These are phyloP conservation scores for Cryptosporidium andersoni DNA, from an alignment of 169 alveolate genomes.

Conservation along the genomic window DNA sequence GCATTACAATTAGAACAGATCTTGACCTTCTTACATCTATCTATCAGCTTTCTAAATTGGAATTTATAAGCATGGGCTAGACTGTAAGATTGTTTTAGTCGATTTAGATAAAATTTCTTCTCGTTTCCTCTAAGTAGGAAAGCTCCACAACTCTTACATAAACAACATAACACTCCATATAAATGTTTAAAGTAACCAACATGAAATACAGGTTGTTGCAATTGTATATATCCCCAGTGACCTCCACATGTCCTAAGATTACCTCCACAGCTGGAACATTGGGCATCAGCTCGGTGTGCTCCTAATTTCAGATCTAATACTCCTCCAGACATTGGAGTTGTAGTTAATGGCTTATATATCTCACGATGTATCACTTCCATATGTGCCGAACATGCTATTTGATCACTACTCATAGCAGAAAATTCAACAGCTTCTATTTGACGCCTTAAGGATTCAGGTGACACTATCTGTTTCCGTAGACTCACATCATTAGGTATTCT, in stretches of 20 bases:
- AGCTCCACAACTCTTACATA: slow-evolving; percentile 92
- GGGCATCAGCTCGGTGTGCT: slow-evolving; percentile 52
- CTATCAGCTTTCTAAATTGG: slow-evolving; percentile 83
- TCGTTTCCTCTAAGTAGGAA: slow-evolving; percentile 84
- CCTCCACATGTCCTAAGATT: slow-evolving; percentile 94
- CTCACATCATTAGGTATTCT: slow-evolving; percentile 21
- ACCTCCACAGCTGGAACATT: slow-evolving; percentile 91
- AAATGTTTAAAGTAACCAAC: slow-evolving; percentile 95
- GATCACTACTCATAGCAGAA: slow-evolving; percentile 82
- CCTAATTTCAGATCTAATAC: slow-evolving; percentile 80
- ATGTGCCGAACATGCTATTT: slow-evolving; percentile 80
- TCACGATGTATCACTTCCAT: slow-evolving; percentile 80
- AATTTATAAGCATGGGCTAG: slow-evolving; percentile 82
- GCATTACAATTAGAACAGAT: slow-evolving; percentile 85
- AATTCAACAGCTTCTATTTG: slow-evolving; percentile 81
- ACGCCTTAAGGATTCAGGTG: slow-evolving; percentile 23
- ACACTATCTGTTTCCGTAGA: slow-evolving; percentile 25
- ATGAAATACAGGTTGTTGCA: slow-evolving; percentile 97
- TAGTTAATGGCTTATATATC: slow-evolving; percentile 78
- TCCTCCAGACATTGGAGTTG: slow-evolving; percentile 82
- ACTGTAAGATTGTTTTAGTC: slow-evolving; percentile 79
- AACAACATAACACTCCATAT: slow-evolving; percentile 86
- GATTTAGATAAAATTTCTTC: slow-evolving; percentile 70
- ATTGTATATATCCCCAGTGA: slow-evolving; percentile 95
- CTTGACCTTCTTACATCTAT: slow-evolving; percentile 82